Percentiles rank a stretch among this genome's conserved stretches.
These are phyloP conservation scores for Trametes cingulata DNA, from an alignment of 768 basidiomycete species.

Conservation along the genomic window DNA sequence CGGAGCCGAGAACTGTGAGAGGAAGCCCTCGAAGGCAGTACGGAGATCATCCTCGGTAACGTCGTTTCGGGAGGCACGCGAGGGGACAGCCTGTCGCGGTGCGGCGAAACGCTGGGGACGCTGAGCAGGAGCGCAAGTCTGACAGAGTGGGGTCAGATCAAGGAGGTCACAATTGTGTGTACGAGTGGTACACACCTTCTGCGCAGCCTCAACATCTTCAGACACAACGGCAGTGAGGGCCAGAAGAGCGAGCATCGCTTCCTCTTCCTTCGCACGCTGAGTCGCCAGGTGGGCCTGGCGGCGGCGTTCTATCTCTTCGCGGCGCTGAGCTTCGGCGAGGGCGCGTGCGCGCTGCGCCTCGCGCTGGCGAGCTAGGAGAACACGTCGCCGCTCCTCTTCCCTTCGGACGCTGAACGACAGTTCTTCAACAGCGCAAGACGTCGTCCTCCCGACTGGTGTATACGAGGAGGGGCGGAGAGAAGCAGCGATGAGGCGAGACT, in stretches of 20 bases:
- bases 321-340: not conserved
- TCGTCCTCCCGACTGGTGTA: not conserved
- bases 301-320: slow-evolving; percentile 4
- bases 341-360: slow-evolving; percentile 1
- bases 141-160: not conserved
- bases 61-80: not conserved
- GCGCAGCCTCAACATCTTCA: not conserved
- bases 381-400: slow-evolving; percentile 14
- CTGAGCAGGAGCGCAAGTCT: not conserved
- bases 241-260: not conserved
- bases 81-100: too few relatives aligned
- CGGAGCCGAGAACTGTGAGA: not conserved
- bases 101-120: too few relatives aligned
- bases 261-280: not conserved
- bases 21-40: not conserved
- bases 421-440: not conserved
- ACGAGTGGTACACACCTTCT: not conserved
- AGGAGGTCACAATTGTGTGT: not conserved
- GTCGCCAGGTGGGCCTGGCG: not conserved
- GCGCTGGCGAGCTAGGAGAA: slow-evolving; percentile 11
- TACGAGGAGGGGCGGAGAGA: not conserved
- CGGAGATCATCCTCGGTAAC: not conserved
- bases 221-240: not conserved
- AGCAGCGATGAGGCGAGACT: slow-evolving; percentile 6
- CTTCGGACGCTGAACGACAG: not conserved